Evolutionary conservation across 441 rosid species (phyloP).

Genomic region (Eruca vesicaria): DNA sequence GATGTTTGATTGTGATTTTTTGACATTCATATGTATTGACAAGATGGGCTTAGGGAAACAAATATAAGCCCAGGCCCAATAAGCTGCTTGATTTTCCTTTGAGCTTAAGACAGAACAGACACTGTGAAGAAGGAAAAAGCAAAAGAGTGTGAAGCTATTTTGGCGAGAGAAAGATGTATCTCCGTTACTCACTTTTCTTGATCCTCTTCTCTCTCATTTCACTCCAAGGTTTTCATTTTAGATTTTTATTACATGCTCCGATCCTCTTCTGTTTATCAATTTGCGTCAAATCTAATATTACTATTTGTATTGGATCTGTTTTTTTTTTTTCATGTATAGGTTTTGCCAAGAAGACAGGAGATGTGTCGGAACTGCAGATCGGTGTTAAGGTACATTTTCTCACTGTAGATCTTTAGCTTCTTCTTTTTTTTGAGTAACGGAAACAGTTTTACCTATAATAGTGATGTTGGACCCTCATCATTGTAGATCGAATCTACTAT

Average conservation of each 20-base stretch:
- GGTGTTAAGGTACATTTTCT: slow-evolving; percentile 70
- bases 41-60: neutral
- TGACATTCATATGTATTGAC: neutral
- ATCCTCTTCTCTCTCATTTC: slow-evolving; percentile 16
- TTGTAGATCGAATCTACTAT: neutral
- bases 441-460: neutral
- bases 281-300: neutral
- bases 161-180: slow-evolving; percentile 22
- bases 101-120: neutral
- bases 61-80: slow-evolving; percentile 6
- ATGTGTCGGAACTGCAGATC: slow-evolving; percentile 84
- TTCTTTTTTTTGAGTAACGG: neutral
- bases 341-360: slow-evolving; percentile 62
- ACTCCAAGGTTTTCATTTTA: slow-evolving; percentile 23
- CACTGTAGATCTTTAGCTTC: neutral
- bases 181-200: slow-evolving; percentile 18
- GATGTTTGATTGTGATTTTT: neutral
- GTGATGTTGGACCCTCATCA: neutral
- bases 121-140: neutral
- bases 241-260: too few relatives aligned
- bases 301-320: slow-evolving; percentile 8
- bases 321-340: slow-evolving; percentile 33
- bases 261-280: neutral
- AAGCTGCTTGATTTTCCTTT: neutral
- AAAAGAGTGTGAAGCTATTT: neutral